Evolutionary conservation across 1,284 basidiomycete species (phyloP), one percentile per base, ranked within the genome.

Genomic region (Athelia sp.): DNA sequence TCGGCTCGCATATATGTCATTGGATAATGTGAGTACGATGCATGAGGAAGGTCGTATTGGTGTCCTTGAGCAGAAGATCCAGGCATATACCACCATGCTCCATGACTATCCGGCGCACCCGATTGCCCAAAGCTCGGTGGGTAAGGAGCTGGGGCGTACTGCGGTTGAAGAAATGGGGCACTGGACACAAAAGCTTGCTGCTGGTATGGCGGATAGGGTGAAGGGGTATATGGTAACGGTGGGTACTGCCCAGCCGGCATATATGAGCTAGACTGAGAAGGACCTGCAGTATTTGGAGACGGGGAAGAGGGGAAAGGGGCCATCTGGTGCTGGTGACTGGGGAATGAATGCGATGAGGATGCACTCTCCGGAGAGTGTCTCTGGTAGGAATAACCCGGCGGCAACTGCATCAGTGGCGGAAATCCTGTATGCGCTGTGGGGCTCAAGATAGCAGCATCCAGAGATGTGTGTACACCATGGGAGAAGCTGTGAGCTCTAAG

Each of bases 11-110:
- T 55, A 55, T 74, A 73, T 24, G 63, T 56, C 56, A 69, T 58
- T n/a, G 64, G 55, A 61, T 75, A 74, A 50, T 64, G 66, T 11
- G 59, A 71, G 55, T 73, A 77, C n/a, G 71, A 61, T 2, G 57
- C 57, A 6, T 52, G 59, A 13, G 55, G 49, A 1, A 52, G 52
- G 13, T 74, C 73, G 46, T 69, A 72, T 46, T 70, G 69, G 10
- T 61, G 64, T 23, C 62, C 52, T 46, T 56, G 45, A 35, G 55
- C 22, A 46, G 69, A 35, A 35, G 64, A 22, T 49, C 57, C 54
- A 26, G 64, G 70, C 22, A 79, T 57, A 54, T 79, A 82, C 72
- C 75, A 84, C 81, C 79, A 82, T 9, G 69, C 65, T n/a, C 74
- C 74, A 50, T 71, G 72, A 18, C 62, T 59, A 15, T 70, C 70